Percentiles rank a stretch among this genome's conserved stretches.
phyloP scores from a whole-genome alignment of 768 basidiomycete species.

The Xerocomellus dryophilus region DNA sequence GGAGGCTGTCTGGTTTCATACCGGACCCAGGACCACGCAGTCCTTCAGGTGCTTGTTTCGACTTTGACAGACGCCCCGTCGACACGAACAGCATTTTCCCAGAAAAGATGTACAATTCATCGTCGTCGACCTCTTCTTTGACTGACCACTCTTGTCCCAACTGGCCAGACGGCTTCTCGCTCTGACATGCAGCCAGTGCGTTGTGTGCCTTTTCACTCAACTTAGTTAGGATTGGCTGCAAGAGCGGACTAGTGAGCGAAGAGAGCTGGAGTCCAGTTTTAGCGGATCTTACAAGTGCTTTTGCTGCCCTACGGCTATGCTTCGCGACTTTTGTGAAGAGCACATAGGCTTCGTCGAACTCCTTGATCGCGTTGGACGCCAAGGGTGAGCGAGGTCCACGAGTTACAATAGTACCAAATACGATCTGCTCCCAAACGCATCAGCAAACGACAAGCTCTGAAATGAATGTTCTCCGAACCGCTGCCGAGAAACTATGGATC shows the following conservation, averaged over 20 bases:
- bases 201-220: slow-evolving; percentile 66
- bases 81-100: slow-evolving; percentile 65
- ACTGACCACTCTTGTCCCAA: slow-evolving; percentile 48
- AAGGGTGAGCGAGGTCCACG: slow-evolving; percentile 67
- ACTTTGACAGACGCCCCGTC: slow-evolving; percentile 35
- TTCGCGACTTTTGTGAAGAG: slow-evolving; percentile 63
- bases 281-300: slow-evolving; percentile 53
- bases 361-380: slow-evolving; percentile 62
- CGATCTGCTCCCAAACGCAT: slow-evolving; percentile 45
- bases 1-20: not conserved
- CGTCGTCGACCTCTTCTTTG: slow-evolving; percentile 51
- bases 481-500: slow-evolving; percentile 58
- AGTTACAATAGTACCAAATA: slow-evolving; percentile 78
- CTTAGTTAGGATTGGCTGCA: slow-evolving; percentile 52
- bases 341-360: slow-evolving; percentile 64
- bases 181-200: slow-evolving; percentile 45
- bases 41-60: slow-evolving; percentile 9
- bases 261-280: not conserved
- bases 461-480: slow-evolving; percentile 32
- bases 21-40: slow-evolving; percentile 3
- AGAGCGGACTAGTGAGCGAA: slow-evolving; percentile 1
- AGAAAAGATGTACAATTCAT: slow-evolving; percentile 67
- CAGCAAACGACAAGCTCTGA: not conserved
- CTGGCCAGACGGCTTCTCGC: slow-evolving; percentile 30
- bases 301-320: slow-evolving; percentile 61